Evolutionary conservation across 768 basidiomycete species (phyloP).

Genomic region (Rhizopogon roseolus): DNA sequence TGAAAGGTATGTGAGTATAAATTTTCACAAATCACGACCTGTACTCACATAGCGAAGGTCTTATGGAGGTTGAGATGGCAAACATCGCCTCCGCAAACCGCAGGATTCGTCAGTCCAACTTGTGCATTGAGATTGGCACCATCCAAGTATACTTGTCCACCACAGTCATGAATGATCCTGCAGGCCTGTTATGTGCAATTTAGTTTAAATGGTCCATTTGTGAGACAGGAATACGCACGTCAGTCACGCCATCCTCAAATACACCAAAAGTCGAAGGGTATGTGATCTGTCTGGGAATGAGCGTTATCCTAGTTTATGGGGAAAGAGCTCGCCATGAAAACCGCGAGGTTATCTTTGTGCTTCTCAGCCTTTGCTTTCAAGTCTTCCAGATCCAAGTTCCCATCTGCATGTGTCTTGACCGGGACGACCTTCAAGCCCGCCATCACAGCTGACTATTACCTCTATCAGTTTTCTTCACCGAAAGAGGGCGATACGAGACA

Average conservation of each 20-base stretch:
- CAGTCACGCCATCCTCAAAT: slow-evolving; percentile 86
- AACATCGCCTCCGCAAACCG: slow-evolving; percentile 94
- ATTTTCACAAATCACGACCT: not conserved
- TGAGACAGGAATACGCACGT: slow-evolving; percentile 34
- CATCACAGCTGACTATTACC: slow-evolving; percentile 86
- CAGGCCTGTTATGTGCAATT: slow-evolving; percentile 53
- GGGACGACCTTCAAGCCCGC: slow-evolving; percentile 94
- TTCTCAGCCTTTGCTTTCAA: slow-evolving; percentile 83
- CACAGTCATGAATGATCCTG: slow-evolving; percentile 88
- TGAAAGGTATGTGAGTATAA: not conserved
- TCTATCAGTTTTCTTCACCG: slow-evolving; percentile 9
- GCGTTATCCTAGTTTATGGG: slow-evolving; percentile 8
- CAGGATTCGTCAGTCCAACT: slow-evolving; percentile 88
- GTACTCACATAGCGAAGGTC: slow-evolving; percentile 85
- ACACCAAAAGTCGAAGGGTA: slow-evolving; percentile 98
- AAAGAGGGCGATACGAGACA: slow-evolving; percentile 24
- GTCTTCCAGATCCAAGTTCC: slow-evolving; percentile 86
- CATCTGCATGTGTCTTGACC: slow-evolving; percentile 85
- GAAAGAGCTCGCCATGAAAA: slow-evolving; percentile 75
- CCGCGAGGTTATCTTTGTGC: slow-evolving; percentile 88
- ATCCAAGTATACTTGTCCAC: slow-evolving; percentile 97
- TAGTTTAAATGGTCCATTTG: not conserved
- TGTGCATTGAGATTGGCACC: slow-evolving; percentile 94
- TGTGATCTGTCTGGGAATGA: slow-evolving; percentile 58
- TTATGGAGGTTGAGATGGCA: slow-evolving; percentile 99